Conservation (phyloP, 2,329 filamentous ascomycete species). For the Colletotrichum sp. region DNA sequence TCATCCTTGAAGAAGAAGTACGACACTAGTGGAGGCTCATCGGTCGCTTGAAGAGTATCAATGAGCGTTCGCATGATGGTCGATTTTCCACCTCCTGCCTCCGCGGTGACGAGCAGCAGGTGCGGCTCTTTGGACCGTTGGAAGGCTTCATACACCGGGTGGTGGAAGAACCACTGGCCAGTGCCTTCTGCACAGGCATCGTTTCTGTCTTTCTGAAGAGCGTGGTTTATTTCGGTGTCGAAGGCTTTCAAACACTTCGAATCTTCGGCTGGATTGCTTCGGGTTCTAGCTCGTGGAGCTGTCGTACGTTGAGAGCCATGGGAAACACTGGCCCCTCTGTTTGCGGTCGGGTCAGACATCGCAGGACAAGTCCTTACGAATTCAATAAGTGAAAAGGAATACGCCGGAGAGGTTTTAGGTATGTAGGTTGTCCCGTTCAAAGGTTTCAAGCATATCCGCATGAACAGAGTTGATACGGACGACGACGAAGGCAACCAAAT, state of each 20-base stretch:
- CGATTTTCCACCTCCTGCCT: neutral
- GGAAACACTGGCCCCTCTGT: neutral
- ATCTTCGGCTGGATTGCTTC: neutral
- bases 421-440: neutral
- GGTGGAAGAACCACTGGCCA: neutral
- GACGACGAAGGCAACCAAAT: neutral
- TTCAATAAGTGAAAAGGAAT: neutral
- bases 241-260: neutral
- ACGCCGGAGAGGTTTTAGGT: too few species aligned
- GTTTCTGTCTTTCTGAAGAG: neutral
- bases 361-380: neutral
- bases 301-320: neutral
- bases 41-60: neutral
- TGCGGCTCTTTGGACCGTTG: neutral
- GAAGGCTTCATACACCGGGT: neutral
- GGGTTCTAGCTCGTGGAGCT: neutral
- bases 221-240: neutral
- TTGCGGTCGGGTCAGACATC: neutral
- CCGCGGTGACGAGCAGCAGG: neutral
- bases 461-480: neutral
- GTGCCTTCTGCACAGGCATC: neutral
- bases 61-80: neutral
- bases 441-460: neutral
- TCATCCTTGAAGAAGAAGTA: constrained; percentile 1
- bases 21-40: neutral